Percentiles rank a stretch among this genome's conserved stretches.
These are phyloP conservation scores for Fusarium brachygibbosum DNA, from an alignment of 2,329 filamentous ascomycete genomes.

Conservation along the genomic window DNA sequence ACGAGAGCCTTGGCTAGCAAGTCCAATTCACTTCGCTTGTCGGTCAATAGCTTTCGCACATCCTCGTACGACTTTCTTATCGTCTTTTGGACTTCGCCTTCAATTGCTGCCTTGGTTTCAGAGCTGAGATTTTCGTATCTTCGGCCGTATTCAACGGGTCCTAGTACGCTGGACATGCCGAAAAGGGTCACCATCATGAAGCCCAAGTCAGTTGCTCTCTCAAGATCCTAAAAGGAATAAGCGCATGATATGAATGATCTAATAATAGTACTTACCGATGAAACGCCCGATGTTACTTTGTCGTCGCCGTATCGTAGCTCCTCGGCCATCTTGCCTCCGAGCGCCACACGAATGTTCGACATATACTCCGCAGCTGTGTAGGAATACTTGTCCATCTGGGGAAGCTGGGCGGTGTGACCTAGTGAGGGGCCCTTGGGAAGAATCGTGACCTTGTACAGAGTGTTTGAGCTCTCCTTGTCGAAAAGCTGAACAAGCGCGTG, in stretches of 20 bases:
- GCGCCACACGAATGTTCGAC: constrained; percentile 81
- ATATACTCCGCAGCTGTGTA: constrained; percentile 87
- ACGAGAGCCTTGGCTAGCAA: constrained; percentile 88
- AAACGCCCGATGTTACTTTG: constrained; percentile 90
- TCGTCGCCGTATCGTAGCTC: constrained; percentile 94
- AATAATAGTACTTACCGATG: constrained; percentile 69
- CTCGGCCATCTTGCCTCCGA: constrained; percentile 91
- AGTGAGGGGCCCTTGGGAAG: constrained; percentile 89
- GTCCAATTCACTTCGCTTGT: constrained; percentile 87
- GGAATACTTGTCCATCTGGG: constrained; percentile 93
- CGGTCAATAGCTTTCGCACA: constrained; percentile 77
- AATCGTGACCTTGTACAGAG: constrained; percentile 97
- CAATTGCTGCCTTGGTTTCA: constrained; percentile 88
- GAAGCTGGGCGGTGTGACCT: constrained; percentile 88
- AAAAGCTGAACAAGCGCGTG: constrained; percentile 93
- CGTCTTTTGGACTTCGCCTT: constrained; percentile 86
- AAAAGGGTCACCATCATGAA: constrained; percentile 90
- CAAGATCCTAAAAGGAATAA: constrained; percentile 75
- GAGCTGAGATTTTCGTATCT: constrained; percentile 87
- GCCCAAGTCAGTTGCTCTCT: constrained; percentile 83
- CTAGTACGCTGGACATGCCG: constrained; percentile 89
- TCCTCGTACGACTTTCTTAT: constrained; percentile 85
- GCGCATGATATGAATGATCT: constrained; percentile 5
- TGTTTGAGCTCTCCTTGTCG: constrained; percentile 76
- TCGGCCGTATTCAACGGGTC: constrained; percentile 88